These are phyloP conservation scores for Lachancea lanzarotensis DNA, from an alignment of 805 yeast species.

Conservation along the genomic window DNA sequence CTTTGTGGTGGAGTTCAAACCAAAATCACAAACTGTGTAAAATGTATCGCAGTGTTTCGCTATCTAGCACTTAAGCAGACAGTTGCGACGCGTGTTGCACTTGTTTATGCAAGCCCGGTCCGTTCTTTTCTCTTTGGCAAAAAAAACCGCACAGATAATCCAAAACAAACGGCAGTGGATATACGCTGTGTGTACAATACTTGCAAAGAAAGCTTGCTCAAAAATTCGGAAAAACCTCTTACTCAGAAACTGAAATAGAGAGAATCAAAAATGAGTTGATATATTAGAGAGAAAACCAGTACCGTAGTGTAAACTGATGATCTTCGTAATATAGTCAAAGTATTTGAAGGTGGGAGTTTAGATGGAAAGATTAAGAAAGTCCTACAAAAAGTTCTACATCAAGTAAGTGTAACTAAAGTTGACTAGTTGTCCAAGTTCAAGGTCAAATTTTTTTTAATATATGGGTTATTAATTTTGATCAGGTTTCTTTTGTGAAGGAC, in stretches of 20 bases:
- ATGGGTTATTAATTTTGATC: not conserved
- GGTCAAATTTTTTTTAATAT: too few relatives aligned
- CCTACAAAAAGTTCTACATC: too few relatives aligned
- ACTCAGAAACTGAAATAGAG: slow-evolving; percentile 7
- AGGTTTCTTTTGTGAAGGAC: not conserved
- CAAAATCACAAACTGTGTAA: slow-evolving; percentile 5
- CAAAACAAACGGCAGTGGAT: not conserved
- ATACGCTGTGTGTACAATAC: not conserved
- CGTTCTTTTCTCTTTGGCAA: not conserved
- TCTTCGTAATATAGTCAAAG: slow-evolving; percentile 9
- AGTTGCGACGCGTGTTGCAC: not conserved
- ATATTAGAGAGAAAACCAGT: slow-evolving; percentile 9
- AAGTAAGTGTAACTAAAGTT: too few relatives aligned
- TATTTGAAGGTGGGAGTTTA: slow-evolving; percentile 4
- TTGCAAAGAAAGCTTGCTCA: slow-evolving; percentile 1
- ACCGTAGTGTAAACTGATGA: slow-evolving; percentile 3
- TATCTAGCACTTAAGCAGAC: slow-evolving; percentile 10
- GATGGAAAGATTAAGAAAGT: not conserved
- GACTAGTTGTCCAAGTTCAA: too few relatives aligned
- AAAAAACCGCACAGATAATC: not conserved
- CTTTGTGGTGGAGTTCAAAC: not conserved
- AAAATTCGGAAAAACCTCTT: slow-evolving; percentile 1
- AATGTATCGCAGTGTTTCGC: not conserved
- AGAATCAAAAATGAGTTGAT: slow-evolving; percentile 9
- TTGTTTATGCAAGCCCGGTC: slow-evolving; percentile 2